phyloP scores from a whole-genome alignment of 2,329 filamentous ascomycete genomes.

The Ophiostoma angusticollis region DNA sequence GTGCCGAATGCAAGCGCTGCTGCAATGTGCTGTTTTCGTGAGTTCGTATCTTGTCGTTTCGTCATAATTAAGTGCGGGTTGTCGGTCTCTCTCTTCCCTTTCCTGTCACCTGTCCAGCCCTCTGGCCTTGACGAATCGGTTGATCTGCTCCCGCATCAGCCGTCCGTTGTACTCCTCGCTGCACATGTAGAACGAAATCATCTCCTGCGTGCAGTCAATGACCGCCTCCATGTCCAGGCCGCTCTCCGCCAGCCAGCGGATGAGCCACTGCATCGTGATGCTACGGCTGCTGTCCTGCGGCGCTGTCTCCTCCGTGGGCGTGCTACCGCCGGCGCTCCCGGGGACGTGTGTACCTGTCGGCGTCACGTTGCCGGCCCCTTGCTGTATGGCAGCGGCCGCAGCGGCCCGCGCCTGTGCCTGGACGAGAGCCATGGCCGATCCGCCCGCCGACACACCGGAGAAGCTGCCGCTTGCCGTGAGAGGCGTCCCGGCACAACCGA shows the following conservation, averaged over 20 bases:
- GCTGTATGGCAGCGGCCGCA: constrained; percentile 3
- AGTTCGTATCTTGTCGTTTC: too few relatives aligned
- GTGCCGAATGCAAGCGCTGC: too few relatives aligned
- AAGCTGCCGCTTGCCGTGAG: constrained; percentile 1
- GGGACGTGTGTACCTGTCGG: background rate
- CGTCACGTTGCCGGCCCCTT: background rate
- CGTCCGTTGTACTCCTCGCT: constrained; percentile 50
- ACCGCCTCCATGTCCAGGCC: constrained; percentile 73
- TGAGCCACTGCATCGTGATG: constrained; percentile 49
- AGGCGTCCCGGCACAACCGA: constrained; percentile 6
- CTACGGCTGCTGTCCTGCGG: constrained; percentile 9
- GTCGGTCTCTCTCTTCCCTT: background rate
- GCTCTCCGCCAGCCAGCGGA: constrained; percentile 76
- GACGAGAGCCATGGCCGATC: constrained; percentile 3
- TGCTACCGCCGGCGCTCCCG: constrained; percentile 4
- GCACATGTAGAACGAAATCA: constrained; percentile 76
- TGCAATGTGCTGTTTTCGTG: too few relatives aligned
- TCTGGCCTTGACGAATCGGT: constrained; percentile 45
- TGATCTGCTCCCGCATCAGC: constrained; percentile 43
- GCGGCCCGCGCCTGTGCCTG: constrained; percentile 14
- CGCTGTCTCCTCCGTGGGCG: constrained; percentile 1
- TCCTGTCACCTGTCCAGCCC: constrained; percentile 36
- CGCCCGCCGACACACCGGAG: background rate
- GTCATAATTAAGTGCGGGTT: background rate
- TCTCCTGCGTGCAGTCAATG: constrained; percentile 81